These are phyloP conservation scores for Rhypophila decipiens DNA, from an alignment of 495 filamentous ascomycete species.

Conservation along the genomic window DNA sequence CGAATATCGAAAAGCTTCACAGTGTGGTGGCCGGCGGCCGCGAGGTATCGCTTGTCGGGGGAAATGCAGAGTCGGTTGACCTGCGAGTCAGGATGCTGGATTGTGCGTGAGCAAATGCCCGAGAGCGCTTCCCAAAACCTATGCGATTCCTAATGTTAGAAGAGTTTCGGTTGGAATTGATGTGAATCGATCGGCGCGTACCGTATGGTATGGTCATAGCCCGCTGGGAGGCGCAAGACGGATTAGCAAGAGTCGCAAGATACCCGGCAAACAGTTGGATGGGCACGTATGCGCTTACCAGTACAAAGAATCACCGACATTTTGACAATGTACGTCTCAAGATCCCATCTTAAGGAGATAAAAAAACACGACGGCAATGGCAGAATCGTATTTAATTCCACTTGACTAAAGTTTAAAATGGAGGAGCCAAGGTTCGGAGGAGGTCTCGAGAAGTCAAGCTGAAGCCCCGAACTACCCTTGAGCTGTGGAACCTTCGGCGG, in stretches of 20 bases:
- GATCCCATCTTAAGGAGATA: slow-evolving; percentile 17
- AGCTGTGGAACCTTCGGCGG: too few relatives aligned
- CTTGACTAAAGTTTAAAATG: too few relatives aligned
- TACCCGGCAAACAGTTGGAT: background rate
- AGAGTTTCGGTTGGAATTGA: background rate
- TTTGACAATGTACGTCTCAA: slow-evolving; percentile 14
- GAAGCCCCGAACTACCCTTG: too few relatives aligned
- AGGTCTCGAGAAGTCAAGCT: too few relatives aligned
- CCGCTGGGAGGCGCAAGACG: slow-evolving; percentile 49
- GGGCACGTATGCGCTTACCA: slow-evolving; percentile 46
- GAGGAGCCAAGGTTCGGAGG: too few relatives aligned
- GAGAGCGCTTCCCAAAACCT: slow-evolving; percentile 99
- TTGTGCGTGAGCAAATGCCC: slow-evolving; percentile 94
- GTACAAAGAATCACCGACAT: slow-evolving; percentile 91
- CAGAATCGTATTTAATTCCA: too few relatives aligned
- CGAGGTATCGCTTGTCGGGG: slow-evolving; percentile 92
- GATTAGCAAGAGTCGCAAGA: slow-evolving; percentile 5
- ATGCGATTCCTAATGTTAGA: background rate
- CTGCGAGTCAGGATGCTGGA: slow-evolving; percentile 95
- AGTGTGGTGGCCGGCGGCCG: slow-evolving; percentile 87
- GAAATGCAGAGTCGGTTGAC: slow-evolving; percentile 98
- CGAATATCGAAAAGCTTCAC: slow-evolving; percentile 98
- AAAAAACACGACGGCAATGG: too few relatives aligned
- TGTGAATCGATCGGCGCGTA: too few relatives aligned
- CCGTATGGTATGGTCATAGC: slow-evolving; percentile 99